Percentiles rank a stretch among this genome's conserved stretches.
Conservation (phyloP, 2,329 filamentous ascomycete species). For the Aspergillus tamarii region DNA sequence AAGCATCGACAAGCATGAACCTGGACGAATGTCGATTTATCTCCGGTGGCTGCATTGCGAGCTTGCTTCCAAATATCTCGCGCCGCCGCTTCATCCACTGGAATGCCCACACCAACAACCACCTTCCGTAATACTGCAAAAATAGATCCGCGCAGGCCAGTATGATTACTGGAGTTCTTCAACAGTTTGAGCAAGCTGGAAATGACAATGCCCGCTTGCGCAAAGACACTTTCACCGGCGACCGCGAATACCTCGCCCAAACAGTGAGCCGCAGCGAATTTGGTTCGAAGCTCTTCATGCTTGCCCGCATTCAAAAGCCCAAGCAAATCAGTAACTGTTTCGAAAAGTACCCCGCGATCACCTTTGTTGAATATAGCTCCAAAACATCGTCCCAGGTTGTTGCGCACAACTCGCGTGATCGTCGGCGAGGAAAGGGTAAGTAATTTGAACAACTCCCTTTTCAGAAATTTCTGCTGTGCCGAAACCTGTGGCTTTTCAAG, state of each 20-base stretch:
- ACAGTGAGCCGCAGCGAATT: constrained; percentile 85
- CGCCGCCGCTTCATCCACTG: constrained; percentile 81
- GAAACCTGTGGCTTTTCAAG: constrained; percentile 80
- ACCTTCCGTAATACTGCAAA: constrained; percentile 78
- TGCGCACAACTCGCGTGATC: constrained; percentile 85
- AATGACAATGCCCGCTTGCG: constrained; percentile 75
- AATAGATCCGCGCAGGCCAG: constrained; percentile 77
- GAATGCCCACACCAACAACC: constrained; percentile 71
- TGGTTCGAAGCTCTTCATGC: constrained; percentile 75
- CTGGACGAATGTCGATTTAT: constrained; percentile 83
- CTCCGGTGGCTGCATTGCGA: constrained; percentile 72
- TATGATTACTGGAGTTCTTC: constrained; percentile 77
- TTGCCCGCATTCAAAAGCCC: constrained; percentile 74
- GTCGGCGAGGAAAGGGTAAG: constrained; percentile 79
- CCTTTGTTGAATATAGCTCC: constrained; percentile 81
- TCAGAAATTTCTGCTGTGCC: constrained; percentile 86
- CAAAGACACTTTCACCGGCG: constrained; percentile 92
- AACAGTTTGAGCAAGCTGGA: constrained; percentile 74
- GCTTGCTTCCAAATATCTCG: constrained; percentile 93
- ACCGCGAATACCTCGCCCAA: constrained; percentile 86
- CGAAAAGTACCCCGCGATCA: constrained; percentile 88
- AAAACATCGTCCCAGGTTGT: constrained; percentile 83
- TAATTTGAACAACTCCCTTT: constrained; percentile 92
- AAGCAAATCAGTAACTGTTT: constrained; percentile 88
- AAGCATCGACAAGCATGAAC: constrained; percentile 78